Conservation (phyloP, 441 rosid genomes). For the Raphanus hybrid region DNA sequence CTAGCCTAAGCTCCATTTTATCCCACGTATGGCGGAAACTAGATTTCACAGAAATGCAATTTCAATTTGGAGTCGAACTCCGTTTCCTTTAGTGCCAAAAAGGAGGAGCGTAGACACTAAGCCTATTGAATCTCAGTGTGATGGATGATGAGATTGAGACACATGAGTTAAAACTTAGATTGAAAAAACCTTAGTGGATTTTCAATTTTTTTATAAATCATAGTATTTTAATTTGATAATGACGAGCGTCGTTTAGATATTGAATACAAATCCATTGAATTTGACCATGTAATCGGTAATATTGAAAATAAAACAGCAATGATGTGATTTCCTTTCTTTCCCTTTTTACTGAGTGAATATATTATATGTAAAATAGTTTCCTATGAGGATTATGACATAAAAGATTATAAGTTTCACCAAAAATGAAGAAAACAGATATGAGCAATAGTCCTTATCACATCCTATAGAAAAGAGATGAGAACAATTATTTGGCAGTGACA, state of each 20-base stretch:
- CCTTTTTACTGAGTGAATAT: too few relatives aligned
- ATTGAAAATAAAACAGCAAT: too few relatives aligned
- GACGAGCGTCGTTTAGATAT: neutral
- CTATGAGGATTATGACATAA: neutral
- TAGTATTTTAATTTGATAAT: neutral
- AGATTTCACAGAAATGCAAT: too few relatives aligned
- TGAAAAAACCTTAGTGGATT: neutral
- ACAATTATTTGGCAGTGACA: slow-evolving; percentile 39
- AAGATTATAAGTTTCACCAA: neutral
- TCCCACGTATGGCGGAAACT: neutral
- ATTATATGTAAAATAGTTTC: neutral
- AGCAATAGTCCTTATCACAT: slow-evolving; percentile 37
- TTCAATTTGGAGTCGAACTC: neutral
- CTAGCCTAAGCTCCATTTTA: neutral
- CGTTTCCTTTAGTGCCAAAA: neutral
- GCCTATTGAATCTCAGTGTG: neutral
- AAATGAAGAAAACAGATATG: neutral
- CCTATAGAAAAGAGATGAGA: slow-evolving; percentile 30
- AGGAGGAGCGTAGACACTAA: neutral
- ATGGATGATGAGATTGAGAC: neutral
- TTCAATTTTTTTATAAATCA: neutral
- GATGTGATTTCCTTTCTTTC: neutral
- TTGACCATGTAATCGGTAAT: too few relatives aligned
- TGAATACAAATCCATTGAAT: neutral
- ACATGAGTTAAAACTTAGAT: neutral